Conservation (phyloP, 1,139 yeast species). For the Lodderomyces pseudojiufengensis region DNA sequence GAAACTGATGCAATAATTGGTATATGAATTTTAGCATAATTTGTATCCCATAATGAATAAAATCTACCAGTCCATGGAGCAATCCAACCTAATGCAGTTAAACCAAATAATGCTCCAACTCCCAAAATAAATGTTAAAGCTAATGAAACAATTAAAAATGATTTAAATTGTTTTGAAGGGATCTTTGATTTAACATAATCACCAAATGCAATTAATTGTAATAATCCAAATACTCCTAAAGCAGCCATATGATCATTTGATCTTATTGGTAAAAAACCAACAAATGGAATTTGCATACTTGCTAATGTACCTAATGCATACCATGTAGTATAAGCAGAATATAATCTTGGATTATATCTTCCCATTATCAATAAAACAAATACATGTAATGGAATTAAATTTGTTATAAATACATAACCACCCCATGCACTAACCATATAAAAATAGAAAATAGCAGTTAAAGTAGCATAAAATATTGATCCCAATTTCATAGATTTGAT, state of each 20-base stretch:
- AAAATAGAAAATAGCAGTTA: slow-evolving; percentile 86
- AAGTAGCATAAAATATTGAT: slow-evolving; percentile 76
- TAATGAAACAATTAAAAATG: slow-evolving; percentile 63
- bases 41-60: slow-evolving; percentile 97
- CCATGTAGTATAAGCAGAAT: slow-evolving; percentile 95
- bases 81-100: slow-evolving; percentile 88
- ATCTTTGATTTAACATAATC: slow-evolving; percentile 74
- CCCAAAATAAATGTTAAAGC: slow-evolving; percentile 57
- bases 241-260: slow-evolving; percentile 99
- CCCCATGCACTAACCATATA: slow-evolving; percentile 99
- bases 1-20: slow-evolving; percentile 99
- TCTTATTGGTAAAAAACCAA: slow-evolving; percentile 93
- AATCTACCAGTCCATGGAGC: slow-evolving; percentile 99
- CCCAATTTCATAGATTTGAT: slow-evolving; percentile 90
- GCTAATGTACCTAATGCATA: slow-evolving; percentile 94
- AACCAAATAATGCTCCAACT: slow-evolving; percentile 63
- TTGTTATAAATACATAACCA: slow-evolving; percentile 97
- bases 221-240: slow-evolving; percentile 91
- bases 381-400: slow-evolving; percentile 93
- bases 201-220: slow-evolving; percentile 88
- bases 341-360: slow-evolving; percentile 76
- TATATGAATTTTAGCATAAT: slow-evolving; percentile 94
- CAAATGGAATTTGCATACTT: slow-evolving; percentile 99
- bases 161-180: slow-evolving; percentile 70
- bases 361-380: slow-evolving; percentile 93